Conservation (phyloP, 371 early-diverging fungal species). For the Dipsacomyces acuminosporus region DNA sequence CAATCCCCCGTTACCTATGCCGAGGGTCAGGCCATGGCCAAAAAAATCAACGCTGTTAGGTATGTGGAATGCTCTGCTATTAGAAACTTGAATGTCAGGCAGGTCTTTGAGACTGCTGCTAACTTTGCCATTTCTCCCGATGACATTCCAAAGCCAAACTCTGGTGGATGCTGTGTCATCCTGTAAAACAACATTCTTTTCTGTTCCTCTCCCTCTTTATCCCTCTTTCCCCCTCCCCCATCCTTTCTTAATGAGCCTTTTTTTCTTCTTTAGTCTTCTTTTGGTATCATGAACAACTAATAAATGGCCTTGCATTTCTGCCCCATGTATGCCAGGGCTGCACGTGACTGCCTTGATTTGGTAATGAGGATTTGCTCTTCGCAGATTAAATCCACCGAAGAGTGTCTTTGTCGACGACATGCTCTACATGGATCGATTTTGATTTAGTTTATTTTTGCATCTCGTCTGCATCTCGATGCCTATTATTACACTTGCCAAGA, state of each 20-base stretch:
- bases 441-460: too few species aligned
- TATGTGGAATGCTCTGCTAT: conserved; percentile 62
- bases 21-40: conserved; percentile 50
- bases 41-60: conserved; percentile 52
- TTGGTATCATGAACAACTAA: too few species aligned
- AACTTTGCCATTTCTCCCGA: conserved; percentile 28
- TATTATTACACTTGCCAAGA: too few species aligned
- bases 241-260: not conserved
- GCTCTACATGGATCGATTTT: too few species aligned
- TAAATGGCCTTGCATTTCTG: too few species aligned
- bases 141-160: conserved; percentile 4
- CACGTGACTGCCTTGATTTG: too few species aligned
- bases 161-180: conserved; percentile 31
- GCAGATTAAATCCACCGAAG: too few species aligned
- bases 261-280: too few species aligned
- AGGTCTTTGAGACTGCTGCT: conserved; percentile 56
- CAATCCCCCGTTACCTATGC: conserved; percentile 16
- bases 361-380: too few species aligned
- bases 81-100: conserved; percentile 49
- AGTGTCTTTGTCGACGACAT: too few species aligned
- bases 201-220: not conserved
- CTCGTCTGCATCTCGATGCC: too few species aligned
- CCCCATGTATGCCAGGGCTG: too few species aligned
- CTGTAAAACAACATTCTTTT: conserved; percentile 4
- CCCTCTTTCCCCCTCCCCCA: conserved; percentile 7